Evolutionary conservation across 441 rosid species (phyloP), one percentile per base, ranked within the genome.

Genomic region (Metrosideros polymorpha): DNA sequence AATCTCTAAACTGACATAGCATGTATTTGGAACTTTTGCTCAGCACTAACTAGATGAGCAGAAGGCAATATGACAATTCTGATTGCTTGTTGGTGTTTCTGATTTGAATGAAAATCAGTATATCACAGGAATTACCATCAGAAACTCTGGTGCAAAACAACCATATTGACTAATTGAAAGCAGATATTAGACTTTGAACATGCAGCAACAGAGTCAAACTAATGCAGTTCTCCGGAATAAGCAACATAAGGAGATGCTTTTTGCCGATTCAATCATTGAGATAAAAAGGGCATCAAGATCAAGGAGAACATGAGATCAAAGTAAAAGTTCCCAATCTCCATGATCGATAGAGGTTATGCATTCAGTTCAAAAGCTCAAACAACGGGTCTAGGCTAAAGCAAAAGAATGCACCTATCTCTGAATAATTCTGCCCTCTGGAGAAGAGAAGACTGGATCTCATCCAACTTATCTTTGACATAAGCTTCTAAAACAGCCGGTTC

Each of bases 391-490:
- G 43, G 57, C 55, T 39, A 50, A 83, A 55, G 45, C 84, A 7
- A 49, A 83, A 83, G 84, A 51, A 77, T 45, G 59, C 86, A 95
- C 99, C 99, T 94, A 86, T 96, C 95, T 75, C 96, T 92, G 89
- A 96, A 96, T 88, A 92, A 91, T 89, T 86, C 84, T 43, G 98
- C 96, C 86, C 85, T 93, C 42, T 88, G 93, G 85, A 96, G 92
- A 89, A 97, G 98, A 51, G 96, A 93, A 83, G 93, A 90, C 83
- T 96, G 99, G 92, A 97, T 91, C 91, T 95, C 98, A 85, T 96
- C 99, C 91, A 97, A 88, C 92, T 94, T 94, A 89, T 96, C 98
- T 90, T 94, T 97, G 84, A 94, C 95, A 86, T 93, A 96, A n/a
- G 93, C 91, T 77, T 87, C 94, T 89, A 96, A 92, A 56, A 89